Evolutionary conservation across 306 rosid species (phyloP).

Genomic region (Casuarina equisetifolia): DNA sequence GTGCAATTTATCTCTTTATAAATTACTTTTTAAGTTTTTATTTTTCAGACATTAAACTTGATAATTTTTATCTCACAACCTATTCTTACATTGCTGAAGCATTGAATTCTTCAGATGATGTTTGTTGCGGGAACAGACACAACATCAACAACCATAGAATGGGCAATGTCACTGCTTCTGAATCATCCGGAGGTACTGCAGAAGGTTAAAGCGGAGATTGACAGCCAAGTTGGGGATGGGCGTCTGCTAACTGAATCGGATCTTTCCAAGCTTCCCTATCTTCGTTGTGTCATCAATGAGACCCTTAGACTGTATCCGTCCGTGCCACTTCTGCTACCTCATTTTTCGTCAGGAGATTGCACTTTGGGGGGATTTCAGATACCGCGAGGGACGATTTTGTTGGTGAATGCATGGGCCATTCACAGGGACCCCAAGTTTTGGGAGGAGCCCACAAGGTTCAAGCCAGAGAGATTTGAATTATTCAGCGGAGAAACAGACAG

Average conservation of each 20-base stretch:
- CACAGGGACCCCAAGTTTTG: conserved; percentile 39
- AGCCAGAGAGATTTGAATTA: conserved; percentile 48
- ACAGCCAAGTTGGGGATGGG: conserved; percentile 3
- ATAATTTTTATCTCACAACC: background rate
- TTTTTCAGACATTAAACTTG: too few relatives aligned
- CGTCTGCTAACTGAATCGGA: conserved; percentile 31
- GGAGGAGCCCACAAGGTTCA: conserved; percentile 28
- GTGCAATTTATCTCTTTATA: too few relatives aligned
- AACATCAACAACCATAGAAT: conserved; percentile 32
- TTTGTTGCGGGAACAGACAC: conserved; percentile 37
- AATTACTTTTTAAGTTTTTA: too few relatives aligned
- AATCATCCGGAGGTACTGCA: conserved; percentile 29
- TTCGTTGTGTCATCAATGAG: conserved; percentile 32
- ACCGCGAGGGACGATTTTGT: conserved; percentile 43
- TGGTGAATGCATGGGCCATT: conserved; percentile 47
- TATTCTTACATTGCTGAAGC: too few relatives aligned
- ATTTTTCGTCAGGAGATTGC: conserved; percentile 37
- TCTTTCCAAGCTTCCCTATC: conserved; percentile 29
- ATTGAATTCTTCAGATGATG: background rate
- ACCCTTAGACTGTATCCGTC: conserved; percentile 41
- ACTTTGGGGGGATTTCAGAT: conserved; percentile 40
- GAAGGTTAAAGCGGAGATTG: conserved; percentile 23
- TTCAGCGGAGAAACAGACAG: background rate
- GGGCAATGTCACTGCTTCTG: conserved; percentile 36
- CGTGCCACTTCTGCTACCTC: conserved; percentile 40